Evolutionary conservation across 768 basidiomycete species (phyloP).

Genomic region (Chlorophyllum brunneum): DNA sequence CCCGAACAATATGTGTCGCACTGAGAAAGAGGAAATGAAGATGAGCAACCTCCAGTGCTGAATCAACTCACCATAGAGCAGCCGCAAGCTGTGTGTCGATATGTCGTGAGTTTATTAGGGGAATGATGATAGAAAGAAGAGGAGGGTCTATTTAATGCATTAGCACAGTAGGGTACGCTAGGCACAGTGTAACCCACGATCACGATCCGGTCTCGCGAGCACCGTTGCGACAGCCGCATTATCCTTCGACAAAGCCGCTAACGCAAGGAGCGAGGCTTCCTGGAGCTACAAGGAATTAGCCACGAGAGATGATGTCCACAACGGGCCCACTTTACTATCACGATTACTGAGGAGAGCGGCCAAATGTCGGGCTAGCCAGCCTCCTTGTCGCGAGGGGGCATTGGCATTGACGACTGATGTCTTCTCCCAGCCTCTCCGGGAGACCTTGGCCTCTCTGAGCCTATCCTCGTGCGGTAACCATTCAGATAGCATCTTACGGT

Average conservation of each 20-base stretch:
- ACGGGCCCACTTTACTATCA: conserved; percentile 49
- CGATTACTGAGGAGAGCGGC: conserved; percentile 42
- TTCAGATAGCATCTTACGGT: conserved; percentile 49
- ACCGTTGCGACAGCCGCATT: conserved; percentile 48
- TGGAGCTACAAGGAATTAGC: conserved; percentile 40
- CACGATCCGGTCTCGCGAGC: conserved; percentile 40
- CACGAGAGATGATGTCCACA: not conserved
- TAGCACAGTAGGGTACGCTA: not conserved
- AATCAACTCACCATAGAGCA: conserved; percentile 56
- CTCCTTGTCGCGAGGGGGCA: conserved; percentile 41
- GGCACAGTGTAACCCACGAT: conserved; percentile 22
- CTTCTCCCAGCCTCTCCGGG: conserved; percentile 74
- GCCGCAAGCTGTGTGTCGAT: conserved; percentile 67
- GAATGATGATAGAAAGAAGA: conserved; percentile 40
- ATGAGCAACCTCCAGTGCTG: not conserved
- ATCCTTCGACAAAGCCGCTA: conserved; percentile 66
- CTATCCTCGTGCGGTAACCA: conserved; percentile 64
- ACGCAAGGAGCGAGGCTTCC: conserved; percentile 59
- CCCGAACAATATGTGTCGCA: conserved; percentile 59
- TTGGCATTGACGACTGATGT: conserved; percentile 34
- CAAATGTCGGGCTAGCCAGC: conserved; percentile 57
- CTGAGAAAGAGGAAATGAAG: conserved; percentile 27
- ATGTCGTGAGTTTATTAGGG: conserved; percentile 53
- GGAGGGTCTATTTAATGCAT: conserved; percentile 25
- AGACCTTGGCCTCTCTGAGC: conserved; percentile 39